These are phyloP conservation scores for Irpex lacteus DNA, from an alignment of 1,284 basidiomycete species.

Conservation along the genomic window DNA sequence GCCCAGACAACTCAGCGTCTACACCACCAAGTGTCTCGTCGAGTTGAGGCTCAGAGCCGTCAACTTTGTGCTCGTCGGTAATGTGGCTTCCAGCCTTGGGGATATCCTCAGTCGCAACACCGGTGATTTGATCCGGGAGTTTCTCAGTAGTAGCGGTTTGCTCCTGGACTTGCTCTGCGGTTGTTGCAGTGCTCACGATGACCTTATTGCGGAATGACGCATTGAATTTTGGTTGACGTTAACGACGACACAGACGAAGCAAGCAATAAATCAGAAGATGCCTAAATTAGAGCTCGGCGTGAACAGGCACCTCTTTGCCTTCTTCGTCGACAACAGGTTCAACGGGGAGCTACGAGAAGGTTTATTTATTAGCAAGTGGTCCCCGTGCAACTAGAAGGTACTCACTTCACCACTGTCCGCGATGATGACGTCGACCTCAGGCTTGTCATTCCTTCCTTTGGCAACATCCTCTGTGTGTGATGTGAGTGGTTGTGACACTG, in stretches of 20 bases:
- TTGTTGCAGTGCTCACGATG: not conserved
- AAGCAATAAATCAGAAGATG: conserved; percentile 33
- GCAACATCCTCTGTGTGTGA: conserved; percentile 63
- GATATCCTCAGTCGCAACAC: conserved; percentile 9
- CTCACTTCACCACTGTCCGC: conserved; percentile 80
- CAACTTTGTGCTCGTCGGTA: conserved; percentile 7
- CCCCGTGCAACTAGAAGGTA: conserved; percentile 1
- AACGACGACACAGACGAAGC: conserved; percentile 28
- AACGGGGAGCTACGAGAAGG: conserved; percentile 52
- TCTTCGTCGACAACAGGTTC: conserved; percentile 59
- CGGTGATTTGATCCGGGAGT: conserved; percentile 18
- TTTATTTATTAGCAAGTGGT: conserved; percentile 3
- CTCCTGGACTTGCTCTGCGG: not conserved
- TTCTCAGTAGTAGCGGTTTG: not conserved
- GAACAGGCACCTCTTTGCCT: conserved; percentile 87
- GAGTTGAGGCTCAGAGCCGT: conserved; percentile 8
- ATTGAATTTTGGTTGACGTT: conserved; percentile 50
- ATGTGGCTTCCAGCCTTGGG: not conserved
- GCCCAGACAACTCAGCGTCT: conserved; percentile 16
- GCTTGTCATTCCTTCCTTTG: conserved; percentile 70
- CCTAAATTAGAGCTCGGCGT: conserved; percentile 78
- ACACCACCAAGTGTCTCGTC: not conserved
- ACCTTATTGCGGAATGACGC: conserved; percentile 19
- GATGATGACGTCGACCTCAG: conserved; percentile 73
- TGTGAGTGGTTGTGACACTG: conserved; percentile 15